A percentile compares a stretch with the other conserved stretches of the same genome.
These are phyloP conservation scores for Ophioceras dolichostomum DNA, from an alignment of 2,329 filamentous ascomycete genomes.

Conservation along the genomic window DNA sequence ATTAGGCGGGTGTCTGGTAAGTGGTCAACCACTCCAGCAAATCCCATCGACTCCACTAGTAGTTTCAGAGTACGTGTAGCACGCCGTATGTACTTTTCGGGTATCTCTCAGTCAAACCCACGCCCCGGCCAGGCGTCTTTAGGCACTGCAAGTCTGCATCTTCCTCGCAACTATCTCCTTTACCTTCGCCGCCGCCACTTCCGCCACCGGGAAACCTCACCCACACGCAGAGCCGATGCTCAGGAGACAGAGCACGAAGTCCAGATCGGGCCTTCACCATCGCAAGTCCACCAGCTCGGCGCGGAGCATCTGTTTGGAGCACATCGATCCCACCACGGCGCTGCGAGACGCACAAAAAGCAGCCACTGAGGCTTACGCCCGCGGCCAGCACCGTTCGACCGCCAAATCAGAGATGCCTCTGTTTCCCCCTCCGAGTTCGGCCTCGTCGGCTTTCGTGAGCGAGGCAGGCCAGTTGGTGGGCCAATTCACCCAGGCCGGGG, in stretches of 20 bases:
- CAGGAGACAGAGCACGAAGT: conserved; percentile 33
- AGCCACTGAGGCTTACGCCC: conserved; percentile 46
- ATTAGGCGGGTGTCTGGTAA: no score
- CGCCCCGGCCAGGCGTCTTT: no score
- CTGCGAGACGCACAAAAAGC: conserved; percentile 50
- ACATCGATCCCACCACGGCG: conserved; percentile 34
- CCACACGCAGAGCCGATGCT: conserved; percentile 30
- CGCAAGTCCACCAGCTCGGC: conserved; percentile 42
- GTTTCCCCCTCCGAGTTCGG: background rate
- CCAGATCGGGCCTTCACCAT: conserved; percentile 28
- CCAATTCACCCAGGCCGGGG: background rate
- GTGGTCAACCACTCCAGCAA: no score
- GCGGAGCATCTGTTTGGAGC: conserved; percentile 30
- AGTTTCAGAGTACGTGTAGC: no score
- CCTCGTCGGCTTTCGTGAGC: background rate
- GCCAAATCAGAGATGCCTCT: conserved; percentile 19
- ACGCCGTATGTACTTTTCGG: no score
- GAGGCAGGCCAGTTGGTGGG: background rate
- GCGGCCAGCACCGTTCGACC: conserved; percentile 30
- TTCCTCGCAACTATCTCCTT: no score
- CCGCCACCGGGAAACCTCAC: background rate
- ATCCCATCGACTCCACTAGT: no score
- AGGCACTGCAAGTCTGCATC: no score
- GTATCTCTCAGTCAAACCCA: no score
- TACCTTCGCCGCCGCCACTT: background rate